phyloP scores from a whole-genome alignment of 164 flowering plant genomes.

The Macadamia tetraphylla region DNA sequence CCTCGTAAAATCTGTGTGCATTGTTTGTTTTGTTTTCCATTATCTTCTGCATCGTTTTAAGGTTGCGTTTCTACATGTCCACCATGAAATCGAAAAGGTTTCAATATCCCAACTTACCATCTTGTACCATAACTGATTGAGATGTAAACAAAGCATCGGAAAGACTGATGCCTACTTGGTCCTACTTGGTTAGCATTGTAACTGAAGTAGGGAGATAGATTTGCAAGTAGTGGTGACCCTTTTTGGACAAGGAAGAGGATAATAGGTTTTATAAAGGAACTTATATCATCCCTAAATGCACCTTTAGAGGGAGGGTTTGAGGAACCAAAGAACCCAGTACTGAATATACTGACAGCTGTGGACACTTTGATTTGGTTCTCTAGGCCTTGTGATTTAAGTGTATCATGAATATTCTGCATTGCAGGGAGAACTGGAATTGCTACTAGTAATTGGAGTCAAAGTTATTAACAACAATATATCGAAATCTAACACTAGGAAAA shows the following conservation, averaged over 20 bases:
- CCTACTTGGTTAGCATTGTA: neutral
- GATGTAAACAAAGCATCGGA: neutral
- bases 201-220: slow-evolving; percentile 2
- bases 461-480: neutral
- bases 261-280: neutral
- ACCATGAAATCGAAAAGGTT: neutral
- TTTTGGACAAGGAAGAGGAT: neutral
- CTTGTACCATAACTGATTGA: neutral
- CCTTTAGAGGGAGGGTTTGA: slow-evolving; percentile 11
- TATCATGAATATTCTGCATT: neutral
- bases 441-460: too few species aligned
- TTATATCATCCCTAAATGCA: neutral
- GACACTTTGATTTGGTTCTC: slow-evolving; percentile 7
- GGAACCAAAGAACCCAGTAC: neutral
- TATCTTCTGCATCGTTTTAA: too few species aligned
- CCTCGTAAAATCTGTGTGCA: too few species aligned
- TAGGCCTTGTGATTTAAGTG: slow-evolving; percentile 1
- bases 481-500: slow-evolving; percentile 4
- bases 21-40: too few species aligned
- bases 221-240: neutral
- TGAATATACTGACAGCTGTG: neutral
- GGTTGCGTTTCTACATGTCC: too few species aligned
- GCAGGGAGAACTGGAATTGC: slow-evolving; percentile 1
- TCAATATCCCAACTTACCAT: neutral
- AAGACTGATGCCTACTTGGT: neutral